Percentiles rank a stretch among this genome's conserved stretches.
These are phyloP conservation scores for Calendula officinalis DNA, from an alignment of 129 eudicot species.

Conservation along the genomic window DNA sequence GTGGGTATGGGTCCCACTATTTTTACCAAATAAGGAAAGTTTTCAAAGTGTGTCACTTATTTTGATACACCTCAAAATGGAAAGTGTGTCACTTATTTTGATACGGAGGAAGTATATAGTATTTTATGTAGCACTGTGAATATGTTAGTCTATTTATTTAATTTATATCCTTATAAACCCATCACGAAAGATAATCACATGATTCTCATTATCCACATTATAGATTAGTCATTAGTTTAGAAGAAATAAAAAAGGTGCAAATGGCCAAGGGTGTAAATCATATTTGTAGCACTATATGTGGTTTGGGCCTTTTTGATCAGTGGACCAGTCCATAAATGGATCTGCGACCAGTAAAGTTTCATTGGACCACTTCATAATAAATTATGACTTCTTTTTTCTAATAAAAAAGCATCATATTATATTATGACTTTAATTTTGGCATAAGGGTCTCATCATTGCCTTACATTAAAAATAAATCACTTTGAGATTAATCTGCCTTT, in stretches of 20 bases:
- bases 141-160: too few relatives aligned
- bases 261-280: conserved; percentile 15
- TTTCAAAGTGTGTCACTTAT: too few relatives aligned
- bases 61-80: too few relatives aligned
- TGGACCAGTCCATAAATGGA: conserved; percentile 29
- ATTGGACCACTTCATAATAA: conserved; percentile 32
- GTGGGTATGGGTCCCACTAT: too few relatives aligned
- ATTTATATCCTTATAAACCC: too few relatives aligned
- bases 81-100: too few relatives aligned
- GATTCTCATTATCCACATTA: too few relatives aligned
- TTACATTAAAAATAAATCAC: neutral
- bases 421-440: conserved; percentile 32
- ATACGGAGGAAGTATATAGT: too few relatives aligned
- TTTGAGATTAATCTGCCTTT: conserved; percentile 19
- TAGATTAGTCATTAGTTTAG: neutral
- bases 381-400: conserved; percentile 26
- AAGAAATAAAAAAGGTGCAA: neutral
- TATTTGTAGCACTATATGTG: conserved; percentile 8
- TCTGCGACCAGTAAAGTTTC: conserved; percentile 23
- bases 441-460: conserved; percentile 36
- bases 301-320: conserved; percentile 36
- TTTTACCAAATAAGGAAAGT: too few relatives aligned
- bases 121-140: too few relatives aligned
- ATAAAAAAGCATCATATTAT: conserved; percentile 4
- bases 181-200: too few relatives aligned